Base-by-base conservation (phyloP, 1,284 basidiomycete species). In the Taiwanofungus camphoratus region DNA sequence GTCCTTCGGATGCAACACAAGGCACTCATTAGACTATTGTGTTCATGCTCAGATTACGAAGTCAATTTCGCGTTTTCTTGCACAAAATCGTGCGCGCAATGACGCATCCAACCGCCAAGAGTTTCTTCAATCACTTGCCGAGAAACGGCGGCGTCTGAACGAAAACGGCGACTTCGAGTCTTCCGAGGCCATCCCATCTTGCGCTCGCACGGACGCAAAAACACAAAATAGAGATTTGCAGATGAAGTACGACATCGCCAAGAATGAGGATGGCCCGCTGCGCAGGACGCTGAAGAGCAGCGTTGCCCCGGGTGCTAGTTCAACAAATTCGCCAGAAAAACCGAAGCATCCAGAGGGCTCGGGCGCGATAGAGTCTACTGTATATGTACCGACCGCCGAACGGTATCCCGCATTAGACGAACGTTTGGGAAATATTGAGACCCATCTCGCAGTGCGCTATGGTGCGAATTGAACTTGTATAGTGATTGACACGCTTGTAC, bases 201-300 rank as follows among this genome's bases (percentile, higher is more conserved):
- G 84, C 52, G 85, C 86, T 12, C 77, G 86, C 3, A 74, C 76
- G 2, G 82, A 87, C 49, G 81, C 85, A 20, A 83, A 78, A 56
- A 64, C 70, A 0, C 65, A 87, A 26, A 76, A 89, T 56, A 67
- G 87, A 38, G 82, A 87, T 44, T 62, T 76, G 0, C 87, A 88
- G 57, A 87, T 89, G 71, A 85, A 83, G 58, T 88, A 87, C 50
- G 86, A 89, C 57, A 82, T 89, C 45, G 82, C 81, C 19, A 85
- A 79, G 61, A 87, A 88, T 49, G 81, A 81, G 43, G 83, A 84
- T 30, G 86, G 85, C 0, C 85, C 86, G 0, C 63, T 89, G 32
- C 70, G 75, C 26, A 70, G 78, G 49, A 87, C 83, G 0, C 59
- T 79, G 45, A 61, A 61, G 39, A 44, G 35, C 20, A 41, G 47